phyloP scores from a whole-genome alignment of 495 filamentous ascomycete species.

The Penicillium canariense region DNA sequence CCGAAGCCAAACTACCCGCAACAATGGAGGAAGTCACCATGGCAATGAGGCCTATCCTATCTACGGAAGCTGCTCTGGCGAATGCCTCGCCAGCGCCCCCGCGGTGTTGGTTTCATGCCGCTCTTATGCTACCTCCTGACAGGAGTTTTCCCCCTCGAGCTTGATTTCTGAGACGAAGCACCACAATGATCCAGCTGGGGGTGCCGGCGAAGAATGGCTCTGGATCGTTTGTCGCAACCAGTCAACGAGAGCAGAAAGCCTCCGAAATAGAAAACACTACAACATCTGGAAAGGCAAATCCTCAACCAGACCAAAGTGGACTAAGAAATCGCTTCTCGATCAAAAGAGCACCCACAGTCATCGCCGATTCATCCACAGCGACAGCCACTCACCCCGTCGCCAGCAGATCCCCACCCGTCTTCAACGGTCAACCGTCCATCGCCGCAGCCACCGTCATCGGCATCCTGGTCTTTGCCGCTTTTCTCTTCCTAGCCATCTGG shows the following conservation, averaged over 20 bases:
- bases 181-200: not conserved
- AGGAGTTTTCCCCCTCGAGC: no score
- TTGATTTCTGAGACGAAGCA: not conserved
- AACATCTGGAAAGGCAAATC: no score
- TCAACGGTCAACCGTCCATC: constrained; percentile 3
- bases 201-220: not conserved
- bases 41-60: not conserved
- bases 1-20: not conserved
- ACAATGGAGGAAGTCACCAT: not conserved
- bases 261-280: not conserved
- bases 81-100: not conserved
- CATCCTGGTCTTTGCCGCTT: not conserved
- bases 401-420: not conserved
- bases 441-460: constrained; percentile 13
- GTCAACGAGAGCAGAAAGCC: not conserved
- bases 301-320: not conserved
- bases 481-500: constrained; percentile 13
- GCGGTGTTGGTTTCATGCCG: not conserved
- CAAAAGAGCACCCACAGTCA: not conserved
- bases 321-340: not conserved
- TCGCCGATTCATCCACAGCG: not conserved
- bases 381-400: not conserved
- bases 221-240: not conserved
- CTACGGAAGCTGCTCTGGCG: not conserved
- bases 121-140: not conserved